Percentiles rank a stretch among this genome's conserved stretches.
Conservation (phyloP, 805 yeast species). For the Metschnikowia koreensis region DNA sequence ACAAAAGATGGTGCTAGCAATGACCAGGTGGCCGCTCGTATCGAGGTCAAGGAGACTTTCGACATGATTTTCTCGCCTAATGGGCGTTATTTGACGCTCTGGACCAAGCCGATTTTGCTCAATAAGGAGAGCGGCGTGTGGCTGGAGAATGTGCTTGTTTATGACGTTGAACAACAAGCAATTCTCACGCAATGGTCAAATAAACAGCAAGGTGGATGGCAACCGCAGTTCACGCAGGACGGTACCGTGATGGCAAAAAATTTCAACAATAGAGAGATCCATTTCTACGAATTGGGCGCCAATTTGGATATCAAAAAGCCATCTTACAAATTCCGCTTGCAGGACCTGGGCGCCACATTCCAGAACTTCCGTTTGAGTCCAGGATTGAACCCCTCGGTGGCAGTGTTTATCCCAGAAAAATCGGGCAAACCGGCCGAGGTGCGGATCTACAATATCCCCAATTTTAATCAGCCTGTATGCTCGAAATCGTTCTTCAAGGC, state of each 20-base stretch:
- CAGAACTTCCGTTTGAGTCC: conserved; percentile 72
- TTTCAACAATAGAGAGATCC: conserved; percentile 57
- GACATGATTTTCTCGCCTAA: conserved; percentile 88
- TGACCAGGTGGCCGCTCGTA: conserved; percentile 37
- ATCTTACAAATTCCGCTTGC: conserved; percentile 54
- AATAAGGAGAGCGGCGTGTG: conserved; percentile 70
- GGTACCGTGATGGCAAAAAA: conserved; percentile 68
- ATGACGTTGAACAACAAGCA: conserved; percentile 47
- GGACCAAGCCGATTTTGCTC: conserved; percentile 79
- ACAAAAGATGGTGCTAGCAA: conserved; percentile 47
- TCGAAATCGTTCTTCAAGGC: conserved; percentile 92
- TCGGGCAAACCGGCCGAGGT: conserved; percentile 88
- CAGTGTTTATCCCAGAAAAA: conserved; percentile 85
- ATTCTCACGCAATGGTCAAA: conserved; percentile 64
- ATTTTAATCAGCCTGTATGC: conserved; percentile 73
- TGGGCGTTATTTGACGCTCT: conserved; percentile 77
- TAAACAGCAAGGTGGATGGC: conserved; percentile 87
- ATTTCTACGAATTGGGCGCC: conserved; percentile 56
- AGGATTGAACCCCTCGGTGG: conserved; percentile 85
- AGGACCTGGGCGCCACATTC: conserved; percentile 47
- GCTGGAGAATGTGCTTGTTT: conserved; percentile 77
- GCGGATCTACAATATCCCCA: conserved; percentile 76
- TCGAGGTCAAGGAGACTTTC: conserved; percentile 65
- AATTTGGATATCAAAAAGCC: conserved; percentile 44
- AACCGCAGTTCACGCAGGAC: conserved; percentile 83